Base-by-base conservation (phyloP, 108 stramenopile genomes). In the Halocafeteria seosinensis region DNA sequence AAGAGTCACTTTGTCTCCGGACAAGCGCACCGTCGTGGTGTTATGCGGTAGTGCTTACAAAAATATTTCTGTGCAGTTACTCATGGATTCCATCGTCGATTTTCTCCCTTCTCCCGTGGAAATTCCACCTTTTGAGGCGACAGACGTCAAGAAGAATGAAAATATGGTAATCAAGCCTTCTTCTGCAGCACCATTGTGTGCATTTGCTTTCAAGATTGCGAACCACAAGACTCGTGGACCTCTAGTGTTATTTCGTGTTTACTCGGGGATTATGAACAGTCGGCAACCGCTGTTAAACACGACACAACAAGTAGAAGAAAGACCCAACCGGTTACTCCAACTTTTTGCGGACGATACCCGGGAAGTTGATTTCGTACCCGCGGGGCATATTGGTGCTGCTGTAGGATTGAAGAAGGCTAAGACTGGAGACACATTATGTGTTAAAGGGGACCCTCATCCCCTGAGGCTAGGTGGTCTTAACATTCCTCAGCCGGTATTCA, bases 131-230 rank as follows among this genome's bases (percentile, higher is more conserved):
- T 31, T 2, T 11, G 23, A 5, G 6, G 69, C 33, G 55, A 37
- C 50, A 13, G n/a, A n/a, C n/a, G n/a, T n/a, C n/a, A n/a, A n/a
- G n/a, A n/a, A n/a, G n/a, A n/a, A n/a, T n/a, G n/a, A n/a, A n/a
- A n/a, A n/a, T n/a, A n/a, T n/a, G n/a, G n/a, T n/a, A n/a, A n/a
- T n/a, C n/a, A n/a, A 17, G n/a, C 42, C 17, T n/a, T 47, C 42
- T n/a, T 17, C 42, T n/a, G n/a, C 17, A 17, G 42, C 42, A n/a
- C 57, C 57, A 2, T n/a, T 59, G 12, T 6, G 85, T 25, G 95
- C 90, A 27, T 80, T 90, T 47, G 90, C 88, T n/a, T 96, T 96
- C 85, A 94, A 98, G 86, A 84, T 98, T 64, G 90, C 89, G 53
- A 87, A 82, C 67, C 93, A 98, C 83, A 90, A 85, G 62, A 90